These are phyloP conservation scores for Boletus smithii DNA, from an alignment of 1,284 basidiomycete genomes.

Conservation along the genomic window DNA sequence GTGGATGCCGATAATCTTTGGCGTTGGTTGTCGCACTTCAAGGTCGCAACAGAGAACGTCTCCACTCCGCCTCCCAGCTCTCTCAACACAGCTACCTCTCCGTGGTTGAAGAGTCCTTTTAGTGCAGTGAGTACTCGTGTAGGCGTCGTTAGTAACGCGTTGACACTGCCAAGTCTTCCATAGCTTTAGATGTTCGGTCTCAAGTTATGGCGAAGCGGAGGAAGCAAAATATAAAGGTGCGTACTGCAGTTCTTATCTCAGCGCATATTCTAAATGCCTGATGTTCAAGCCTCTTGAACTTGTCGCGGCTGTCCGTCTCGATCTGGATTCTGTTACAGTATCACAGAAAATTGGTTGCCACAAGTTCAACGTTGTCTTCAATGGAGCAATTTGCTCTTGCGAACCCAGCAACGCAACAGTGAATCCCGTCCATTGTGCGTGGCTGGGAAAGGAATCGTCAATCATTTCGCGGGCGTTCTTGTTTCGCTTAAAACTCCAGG, in stretches of 20 bases:
- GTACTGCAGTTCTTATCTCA: neutral
- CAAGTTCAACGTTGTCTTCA: constrained; percentile 43
- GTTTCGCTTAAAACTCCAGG: constrained; percentile 41
- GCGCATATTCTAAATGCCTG: constrained; percentile 4
- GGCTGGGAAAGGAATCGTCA: constrained; percentile 48
- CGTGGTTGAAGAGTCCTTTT: constrained; percentile 34
- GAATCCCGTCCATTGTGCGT: constrained; percentile 47
- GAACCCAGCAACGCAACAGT: constrained; percentile 47
- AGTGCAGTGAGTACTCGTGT: constrained; percentile 21
- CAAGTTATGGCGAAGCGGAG: constrained; percentile 14
- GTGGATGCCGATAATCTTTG: constrained; percentile 44
- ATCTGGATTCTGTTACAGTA: constrained; percentile 26
- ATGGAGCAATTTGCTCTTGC: constrained; percentile 38
- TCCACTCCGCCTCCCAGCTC: constrained; percentile 20
- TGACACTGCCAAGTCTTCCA: constrained; percentile 22
- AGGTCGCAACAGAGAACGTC: constrained; percentile 5
- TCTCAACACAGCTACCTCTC: constrained; percentile 15
- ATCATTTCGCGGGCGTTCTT: constrained; percentile 43
- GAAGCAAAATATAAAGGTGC: constrained; percentile 18
- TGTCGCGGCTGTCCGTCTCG: constrained; percentile 14
- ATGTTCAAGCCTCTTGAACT: constrained; percentile 21
- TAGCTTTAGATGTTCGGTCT: constrained; percentile 14
- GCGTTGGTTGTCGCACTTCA: constrained; percentile 20
- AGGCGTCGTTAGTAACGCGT: neutral
- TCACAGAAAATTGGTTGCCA: constrained; percentile 32